phyloP scores from a whole-genome alignment of 192 early-diverging fungal species.

The Linnemannia schmuckeri region DNA sequence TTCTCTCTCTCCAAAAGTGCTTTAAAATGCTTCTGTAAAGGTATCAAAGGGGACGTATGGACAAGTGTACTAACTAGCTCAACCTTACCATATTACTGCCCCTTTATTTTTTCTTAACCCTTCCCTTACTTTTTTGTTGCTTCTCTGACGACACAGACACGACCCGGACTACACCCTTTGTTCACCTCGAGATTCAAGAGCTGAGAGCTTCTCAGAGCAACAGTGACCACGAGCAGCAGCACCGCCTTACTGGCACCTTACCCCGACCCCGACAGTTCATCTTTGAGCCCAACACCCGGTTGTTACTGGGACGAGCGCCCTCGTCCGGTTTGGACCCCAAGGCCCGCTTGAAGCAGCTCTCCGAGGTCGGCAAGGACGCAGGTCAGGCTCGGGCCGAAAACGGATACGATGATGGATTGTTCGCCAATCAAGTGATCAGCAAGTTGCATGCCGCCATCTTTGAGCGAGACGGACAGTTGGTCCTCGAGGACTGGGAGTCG shows the following conservation, averaged over 20 bases:
- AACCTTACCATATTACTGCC: neutral
- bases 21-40: neutral
- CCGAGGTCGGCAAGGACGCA: neutral
- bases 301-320: constrained; percentile 27
- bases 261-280: constrained; percentile 17
- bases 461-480: constrained; percentile 22
- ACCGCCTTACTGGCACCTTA: neutral
- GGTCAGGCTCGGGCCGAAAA: constrained; percentile 15
- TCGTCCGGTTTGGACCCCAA: constrained; percentile 16
- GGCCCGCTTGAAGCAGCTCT: neutral
- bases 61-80: neutral
- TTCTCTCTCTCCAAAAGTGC: neutral
- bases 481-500: constrained; percentile 29
- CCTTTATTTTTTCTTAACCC: too few relatives aligned
- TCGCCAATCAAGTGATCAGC: constrained; percentile 43
- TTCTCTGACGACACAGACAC: neutral
- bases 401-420: constrained; percentile 27
- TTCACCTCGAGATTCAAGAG: constrained; percentile 14
- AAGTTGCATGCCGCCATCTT: constrained; percentile 28
- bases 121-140: neutral
- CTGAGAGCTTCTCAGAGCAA: neutral
- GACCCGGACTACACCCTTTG: neutral
- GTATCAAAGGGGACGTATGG: neutral
- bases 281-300: constrained; percentile 7
- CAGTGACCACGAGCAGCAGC: neutral